Evolutionary conservation across 2,329 filamentous ascomycete species (phyloP), one percentile per base, ranked within the genome.

Genomic region (Mycosphaerella sp.): DNA sequence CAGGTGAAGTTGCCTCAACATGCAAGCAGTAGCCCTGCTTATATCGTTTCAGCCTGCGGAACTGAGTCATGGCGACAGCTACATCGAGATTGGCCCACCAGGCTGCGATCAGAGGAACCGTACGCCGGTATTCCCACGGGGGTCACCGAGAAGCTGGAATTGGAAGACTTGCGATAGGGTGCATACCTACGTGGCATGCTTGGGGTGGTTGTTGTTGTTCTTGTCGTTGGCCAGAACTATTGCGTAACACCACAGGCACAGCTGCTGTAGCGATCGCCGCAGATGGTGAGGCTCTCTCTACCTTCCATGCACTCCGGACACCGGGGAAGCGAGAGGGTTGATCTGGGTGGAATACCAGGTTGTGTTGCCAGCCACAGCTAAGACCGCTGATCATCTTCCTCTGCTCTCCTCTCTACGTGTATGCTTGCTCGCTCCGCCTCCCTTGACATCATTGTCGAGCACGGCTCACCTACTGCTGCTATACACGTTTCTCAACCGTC

Each of bases 21-120:
- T 14, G 35, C 45, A 42, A 41, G 45, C 45, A 49, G 36, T 12
- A 5, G 9, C 45, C 45, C 28, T 27, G 45, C 34, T n/a, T 25
- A 10, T 25, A 14, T 32, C 28, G 45, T 41, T 49, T 49, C 45
- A 49, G 36, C 34, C n/a, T 34, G 37, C 9, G 21, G 0, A 36
- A 36, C 39, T 42, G 41, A 49, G 25, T 49, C 45, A 49, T 42
- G 45, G 18, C 14, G 30, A 39, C 30, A 13, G 36, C 27, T 34
- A 25, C 17, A 48, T 48, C 44, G 28, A 48, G 44, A 48, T 48
- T 41, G 27, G 36, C 16, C 16, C 13, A n/a, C 6, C 30, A 34
- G 8, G 13, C 30, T 34, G 30, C 30, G 13, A 12, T 34, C 13
- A 12, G 10, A 12, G 30, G 21, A 25, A 34, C 5, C 10, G 30